Percentiles rank a stretch among this genome's conserved stretches.
These are phyloP conservation scores for Ganoderma leucocontextum DNA, from an alignment of 1,284 basidiomycete genomes.

Conservation along the genomic window DNA sequence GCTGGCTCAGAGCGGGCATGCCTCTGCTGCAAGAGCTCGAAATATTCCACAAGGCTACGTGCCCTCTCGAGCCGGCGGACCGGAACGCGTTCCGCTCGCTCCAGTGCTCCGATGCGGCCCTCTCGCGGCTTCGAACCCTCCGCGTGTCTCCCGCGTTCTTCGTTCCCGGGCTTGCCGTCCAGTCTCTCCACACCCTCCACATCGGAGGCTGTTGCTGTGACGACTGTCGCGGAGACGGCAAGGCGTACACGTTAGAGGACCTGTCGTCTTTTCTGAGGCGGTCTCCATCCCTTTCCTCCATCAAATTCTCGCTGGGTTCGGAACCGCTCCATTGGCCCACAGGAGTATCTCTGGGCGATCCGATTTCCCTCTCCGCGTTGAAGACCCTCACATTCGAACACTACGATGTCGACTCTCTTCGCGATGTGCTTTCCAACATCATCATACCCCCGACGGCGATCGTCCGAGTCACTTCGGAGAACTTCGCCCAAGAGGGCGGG, in stretches of 20 bases:
- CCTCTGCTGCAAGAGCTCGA: slow-evolving; percentile 9
- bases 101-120: background rate
- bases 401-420: background rate
- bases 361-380: background rate
- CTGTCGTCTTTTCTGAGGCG: background rate
- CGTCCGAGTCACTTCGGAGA: slow-evolving; percentile 1
- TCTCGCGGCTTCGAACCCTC: slow-evolving; percentile 2
- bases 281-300: background rate
- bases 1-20: slow-evolving; percentile 1
- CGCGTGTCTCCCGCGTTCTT: slow-evolving; percentile 8
- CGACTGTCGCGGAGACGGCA: background rate
- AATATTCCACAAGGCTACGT: slow-evolving; percentile 8
- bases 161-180: background rate
- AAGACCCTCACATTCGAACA: slow-evolving; percentile 3
- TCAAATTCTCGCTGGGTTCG: slow-evolving; percentile 5
- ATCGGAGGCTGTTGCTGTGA: background rate
- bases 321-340: background rate
- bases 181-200: slow-evolving; percentile 3
- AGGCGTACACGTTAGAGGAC: background rate
- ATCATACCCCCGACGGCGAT: background rate
- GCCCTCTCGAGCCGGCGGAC: slow-evolving; percentile 3
- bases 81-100: background rate
- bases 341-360: background rate
- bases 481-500: background rate
- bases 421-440: background rate